These are phyloP conservation scores for Cinchona pubescens DNA, from an alignment of 257 asterid species.

Conservation along the genomic window DNA sequence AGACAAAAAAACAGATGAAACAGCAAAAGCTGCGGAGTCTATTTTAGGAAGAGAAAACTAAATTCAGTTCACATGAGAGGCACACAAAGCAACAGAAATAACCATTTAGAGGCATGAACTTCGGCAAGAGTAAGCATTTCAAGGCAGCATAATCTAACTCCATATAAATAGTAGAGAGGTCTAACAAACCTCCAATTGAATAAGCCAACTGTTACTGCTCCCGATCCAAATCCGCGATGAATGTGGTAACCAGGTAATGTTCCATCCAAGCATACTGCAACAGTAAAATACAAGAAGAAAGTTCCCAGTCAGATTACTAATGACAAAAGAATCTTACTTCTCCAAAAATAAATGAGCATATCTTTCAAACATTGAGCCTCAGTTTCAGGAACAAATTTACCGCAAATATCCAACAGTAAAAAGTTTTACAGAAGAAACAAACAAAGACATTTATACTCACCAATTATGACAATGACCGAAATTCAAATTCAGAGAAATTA, in stretches of 20 bases:
- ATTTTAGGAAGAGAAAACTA: not conserved
- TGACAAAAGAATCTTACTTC: not conserved
- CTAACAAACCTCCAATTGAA: conserved; percentile 80
- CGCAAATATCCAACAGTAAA: not conserved
- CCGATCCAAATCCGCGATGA: conserved; percentile 74
- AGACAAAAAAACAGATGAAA: not conserved
- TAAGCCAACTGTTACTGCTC: conserved; percentile 92
- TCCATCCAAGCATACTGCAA: conserved; percentile 92
- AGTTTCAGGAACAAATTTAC: not conserved
- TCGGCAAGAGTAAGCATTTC: not conserved
- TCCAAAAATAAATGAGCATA: not conserved
- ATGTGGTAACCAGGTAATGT: conserved; percentile 88
- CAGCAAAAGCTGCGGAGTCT: not conserved
- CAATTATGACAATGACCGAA: not conserved
- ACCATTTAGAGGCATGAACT: not conserved
- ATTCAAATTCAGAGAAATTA: no score
- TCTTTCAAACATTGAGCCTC: not conserved
- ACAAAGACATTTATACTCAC: not conserved
- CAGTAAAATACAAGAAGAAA: conserved; percentile 4
- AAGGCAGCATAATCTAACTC: not conserved
- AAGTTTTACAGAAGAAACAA: not conserved
- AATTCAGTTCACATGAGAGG: not conserved
- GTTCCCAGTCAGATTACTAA: not conserved
- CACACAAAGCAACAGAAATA: not conserved
- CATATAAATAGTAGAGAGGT: not conserved